Conservation (phyloP, 1,284 basidiomycete genomes). For the Bjerkandera adusta region DNA sequence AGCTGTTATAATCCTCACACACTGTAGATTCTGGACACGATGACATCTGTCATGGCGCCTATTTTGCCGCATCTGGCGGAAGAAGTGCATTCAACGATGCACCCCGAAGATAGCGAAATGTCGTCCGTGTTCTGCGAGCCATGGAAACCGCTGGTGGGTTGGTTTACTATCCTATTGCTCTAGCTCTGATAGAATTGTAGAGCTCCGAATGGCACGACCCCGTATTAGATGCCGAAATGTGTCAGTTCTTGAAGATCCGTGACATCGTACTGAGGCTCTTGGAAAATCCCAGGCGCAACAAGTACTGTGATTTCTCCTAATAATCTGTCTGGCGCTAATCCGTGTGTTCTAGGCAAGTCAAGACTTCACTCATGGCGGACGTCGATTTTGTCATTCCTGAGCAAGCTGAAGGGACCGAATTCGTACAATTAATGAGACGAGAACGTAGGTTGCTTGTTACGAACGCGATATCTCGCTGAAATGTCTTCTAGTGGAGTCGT, state of each 20-base stretch:
- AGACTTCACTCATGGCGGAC: slow-evolving; percentile 71
- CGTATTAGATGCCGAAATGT: slow-evolving; percentile 57
- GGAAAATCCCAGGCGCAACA: slow-evolving; percentile 69
- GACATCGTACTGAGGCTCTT: slow-evolving; percentile 56
- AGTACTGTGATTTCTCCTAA: too few species aligned
- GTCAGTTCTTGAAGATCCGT: slow-evolving; percentile 52
- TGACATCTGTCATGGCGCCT: slow-evolving; percentile 80
- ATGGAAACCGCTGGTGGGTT: slow-evolving; percentile 50
- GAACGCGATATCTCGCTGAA: neutral
- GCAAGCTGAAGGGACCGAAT: slow-evolving; percentile 32
- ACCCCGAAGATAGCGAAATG: slow-evolving; percentile 27
- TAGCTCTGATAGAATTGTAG: slow-evolving; percentile 31
- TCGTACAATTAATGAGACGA: slow-evolving; percentile 58
- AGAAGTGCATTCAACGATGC: slow-evolving; percentile 69
- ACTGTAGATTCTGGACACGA: slow-evolving; percentile 62
- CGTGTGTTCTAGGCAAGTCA: slow-evolving; percentile 52
- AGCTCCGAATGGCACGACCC: slow-evolving; percentile 52
- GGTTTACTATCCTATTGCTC: neutral
- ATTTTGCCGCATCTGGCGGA: slow-evolving; percentile 92
- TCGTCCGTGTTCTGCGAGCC: slow-evolving; percentile 60
- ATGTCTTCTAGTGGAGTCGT: slow-evolving; percentile 44
- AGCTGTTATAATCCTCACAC: neutral
- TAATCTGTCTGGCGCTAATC: slow-evolving; percentile 6
- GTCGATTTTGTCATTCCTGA: slow-evolving; percentile 36
- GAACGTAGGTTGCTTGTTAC: slow-evolving; percentile 41